Evolutionary conservation across 306 rosid genomes (phyloP).

Genomic region (Ochetophila trinervis): DNA sequence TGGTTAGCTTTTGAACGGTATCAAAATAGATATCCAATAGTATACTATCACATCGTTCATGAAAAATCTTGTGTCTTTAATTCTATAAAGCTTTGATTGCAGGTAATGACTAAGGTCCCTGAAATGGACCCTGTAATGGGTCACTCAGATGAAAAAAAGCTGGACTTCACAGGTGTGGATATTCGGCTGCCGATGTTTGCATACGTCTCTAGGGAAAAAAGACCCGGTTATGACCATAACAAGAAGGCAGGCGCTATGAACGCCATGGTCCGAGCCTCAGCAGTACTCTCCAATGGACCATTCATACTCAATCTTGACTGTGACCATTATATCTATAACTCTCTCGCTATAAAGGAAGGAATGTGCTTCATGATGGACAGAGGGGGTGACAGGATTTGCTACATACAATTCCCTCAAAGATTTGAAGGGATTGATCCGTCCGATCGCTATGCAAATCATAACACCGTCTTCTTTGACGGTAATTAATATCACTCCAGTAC

Average conservation of each 20-base stretch:
- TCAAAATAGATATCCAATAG: no score
- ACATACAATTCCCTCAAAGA: slow-evolving; percentile 82
- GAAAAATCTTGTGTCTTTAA: not conserved
- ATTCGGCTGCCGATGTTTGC: slow-evolving; percentile 79
- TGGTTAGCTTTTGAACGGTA: no score
- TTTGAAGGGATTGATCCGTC: slow-evolving; percentile 89
- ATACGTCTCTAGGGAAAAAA: slow-evolving; percentile 77
- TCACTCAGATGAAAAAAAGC: slow-evolving; percentile 43
- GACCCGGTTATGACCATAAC: slow-evolving; percentile 79
- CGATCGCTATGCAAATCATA: slow-evolving; percentile 86
- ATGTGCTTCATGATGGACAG: slow-evolving; percentile 92
- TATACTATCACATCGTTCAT: not conserved
- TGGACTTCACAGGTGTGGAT: slow-evolving; percentile 79
- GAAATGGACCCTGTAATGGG: slow-evolving; percentile 67
- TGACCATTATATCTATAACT: slow-evolving; percentile 72
- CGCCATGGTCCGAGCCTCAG: slow-evolving; percentile 83
- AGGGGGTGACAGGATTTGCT: slow-evolving; percentile 80
- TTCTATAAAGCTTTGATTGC: not conserved
- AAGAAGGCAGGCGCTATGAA: slow-evolving; percentile 97
- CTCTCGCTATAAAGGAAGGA: slow-evolving; percentile 66
- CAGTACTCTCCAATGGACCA: slow-evolving; percentile 72
- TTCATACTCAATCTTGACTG: slow-evolving; percentile 80
- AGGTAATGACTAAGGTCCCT: slow-evolving; percentile 70
- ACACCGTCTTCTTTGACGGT: slow-evolving; percentile 92
- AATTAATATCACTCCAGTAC: slow-evolving; percentile 5